Evolutionary conservation across 2,329 filamentous ascomycete genomes (phyloP).

Genomic region (Ramularia endophylla): DNA sequence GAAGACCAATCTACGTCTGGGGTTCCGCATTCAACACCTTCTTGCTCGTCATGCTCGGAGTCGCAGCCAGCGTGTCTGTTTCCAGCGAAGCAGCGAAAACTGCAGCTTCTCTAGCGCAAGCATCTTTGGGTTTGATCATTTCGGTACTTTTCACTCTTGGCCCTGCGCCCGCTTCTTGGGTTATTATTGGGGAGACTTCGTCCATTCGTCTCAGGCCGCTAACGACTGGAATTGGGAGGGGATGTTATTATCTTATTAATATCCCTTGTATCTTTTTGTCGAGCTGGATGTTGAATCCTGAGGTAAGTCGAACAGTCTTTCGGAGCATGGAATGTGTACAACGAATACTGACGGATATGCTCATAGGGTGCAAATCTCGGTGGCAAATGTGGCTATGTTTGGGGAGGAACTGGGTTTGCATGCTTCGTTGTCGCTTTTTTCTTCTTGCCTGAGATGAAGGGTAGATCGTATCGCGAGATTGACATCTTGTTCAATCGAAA

Average conservation of each 20-base stretch:
- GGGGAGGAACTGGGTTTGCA: constrained; percentile 7
- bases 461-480: constrained; percentile 32
- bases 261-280: constrained; percentile 66
- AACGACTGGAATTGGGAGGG: constrained; percentile 60
- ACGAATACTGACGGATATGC: too few species aligned
- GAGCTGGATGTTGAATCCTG: too few species aligned
- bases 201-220: constrained; percentile 58
- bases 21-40: constrained; percentile 50
- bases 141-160: constrained; percentile 60
- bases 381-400: constrained; percentile 15
- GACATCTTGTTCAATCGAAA: constrained; percentile 32
- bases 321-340: too few species aligned
- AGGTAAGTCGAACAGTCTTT: too few species aligned
- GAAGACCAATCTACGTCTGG: constrained; percentile 60
- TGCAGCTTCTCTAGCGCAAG: constrained; percentile 49
- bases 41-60: constrained; percentile 54
- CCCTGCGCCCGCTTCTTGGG: constrained; percentile 59
- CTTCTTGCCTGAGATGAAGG: constrained; percentile 31
- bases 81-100: constrained; percentile 43
- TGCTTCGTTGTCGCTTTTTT: constrained; percentile 30
- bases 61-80: too few species aligned
- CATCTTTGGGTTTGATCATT: constrained; percentile 58
- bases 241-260: constrained; percentile 57
- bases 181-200: constrained; percentile 63
- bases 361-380: too few species aligned